Conservation (phyloP, 352 stramenopile species). For the Halophytophthora polymorphica region DNA sequence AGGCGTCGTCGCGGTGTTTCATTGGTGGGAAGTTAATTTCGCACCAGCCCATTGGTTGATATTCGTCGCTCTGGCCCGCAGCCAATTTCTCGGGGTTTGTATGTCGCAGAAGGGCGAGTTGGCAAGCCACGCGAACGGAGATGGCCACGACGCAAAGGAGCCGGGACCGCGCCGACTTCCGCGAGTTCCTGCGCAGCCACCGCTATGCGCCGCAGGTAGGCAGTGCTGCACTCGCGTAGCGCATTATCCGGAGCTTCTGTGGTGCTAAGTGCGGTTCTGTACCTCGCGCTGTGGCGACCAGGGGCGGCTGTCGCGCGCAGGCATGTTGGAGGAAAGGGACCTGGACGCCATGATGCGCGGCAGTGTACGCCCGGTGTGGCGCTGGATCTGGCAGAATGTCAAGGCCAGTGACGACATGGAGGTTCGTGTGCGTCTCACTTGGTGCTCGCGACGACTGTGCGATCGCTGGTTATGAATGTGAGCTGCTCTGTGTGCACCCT, state of each 20-base stretch:
- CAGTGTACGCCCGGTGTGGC: slow-evolving; percentile 29
- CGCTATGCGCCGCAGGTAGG: slow-evolving; percentile 38
- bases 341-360: slow-evolving; percentile 41
- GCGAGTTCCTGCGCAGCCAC: slow-evolving; percentile 38
- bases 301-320: slow-evolving; percentile 29
- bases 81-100: no score
- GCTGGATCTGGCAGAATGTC: slow-evolving; percentile 38
- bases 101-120: no score
- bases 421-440: background rate
- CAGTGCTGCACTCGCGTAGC: no score
- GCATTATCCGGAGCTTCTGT: background rate
- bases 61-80: no score
- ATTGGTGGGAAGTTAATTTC: no score
- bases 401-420: slow-evolving; percentile 37
- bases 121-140: no score
- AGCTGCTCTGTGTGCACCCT: slow-evolving; percentile 16
- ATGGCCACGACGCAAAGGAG: no score
- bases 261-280: background rate
- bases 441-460: background rate
- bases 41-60: no score
- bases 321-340: slow-evolving; percentile 35
- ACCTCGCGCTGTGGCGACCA: slow-evolving; percentile 3
- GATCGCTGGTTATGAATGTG: background rate
- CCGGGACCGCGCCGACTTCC: slow-evolving; percentile 36
- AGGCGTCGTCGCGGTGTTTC: no score